Evolutionary conservation across 306 rosid genomes (phyloP), one percentile per base, ranked within the genome.

Genomic region (Glycine latifolia): DNA sequence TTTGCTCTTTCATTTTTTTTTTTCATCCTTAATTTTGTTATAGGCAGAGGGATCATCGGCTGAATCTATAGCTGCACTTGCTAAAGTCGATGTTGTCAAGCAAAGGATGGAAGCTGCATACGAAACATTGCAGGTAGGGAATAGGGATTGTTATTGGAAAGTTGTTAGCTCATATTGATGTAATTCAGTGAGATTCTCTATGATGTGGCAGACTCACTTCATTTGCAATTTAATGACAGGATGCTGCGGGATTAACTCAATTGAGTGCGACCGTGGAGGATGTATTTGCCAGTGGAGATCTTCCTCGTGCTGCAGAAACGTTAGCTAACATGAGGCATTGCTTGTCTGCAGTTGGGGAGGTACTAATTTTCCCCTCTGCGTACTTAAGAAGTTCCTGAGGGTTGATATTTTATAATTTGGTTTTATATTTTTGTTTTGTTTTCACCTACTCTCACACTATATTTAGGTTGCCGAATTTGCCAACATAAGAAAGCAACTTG

Each of bases 51-150:
- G 99, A 74, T 91, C 93, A 16, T 93, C 99, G 2, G 94, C 99
- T 54, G 99, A 96, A 85, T 96, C 98, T 59, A 92, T 96, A 81
- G 88, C 98, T 16, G 98, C 99, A 31, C 94, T 96, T 54, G 97
- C 99, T 46, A 93, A 89, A 87, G 98, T 93, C 0, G 99, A 96
- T 73, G 85, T 87, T 10, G 98, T 96, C 56, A 96, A 96, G 91
- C 99, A 96, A 89, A 92, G 99, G 62, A 96, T 96, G 99, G 99
- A 96, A 89, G 94, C 97, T 78, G 99, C 98, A 2, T 93, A 93
- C 77, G 94, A 90, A 69, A 96, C 99, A 3, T 84, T 90, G 76
- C 99, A 96, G 98, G 98, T 94, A 70, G 67, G 52, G 20, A 85
- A 97, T 91, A 62, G 60, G 58, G 16, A 85, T 54, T 71, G 8